Conservation (phyloP, 106 monocot genomes). For the Hemerocallis citrina region DNA sequence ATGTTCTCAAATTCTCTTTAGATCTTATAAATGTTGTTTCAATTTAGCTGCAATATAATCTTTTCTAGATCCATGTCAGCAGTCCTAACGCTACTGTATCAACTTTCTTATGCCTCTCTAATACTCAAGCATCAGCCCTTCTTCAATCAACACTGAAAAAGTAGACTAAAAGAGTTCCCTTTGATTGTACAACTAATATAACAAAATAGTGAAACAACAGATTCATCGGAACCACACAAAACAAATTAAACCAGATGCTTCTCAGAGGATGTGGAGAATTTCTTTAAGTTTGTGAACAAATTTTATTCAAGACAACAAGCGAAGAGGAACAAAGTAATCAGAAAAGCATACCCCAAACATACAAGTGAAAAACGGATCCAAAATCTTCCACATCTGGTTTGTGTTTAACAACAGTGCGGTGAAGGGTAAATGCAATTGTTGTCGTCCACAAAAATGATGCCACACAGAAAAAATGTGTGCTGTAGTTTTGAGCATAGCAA, state of each 20-base stretch:
- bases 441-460: constrained; percentile 98
- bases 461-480: constrained; percentile 95
- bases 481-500: constrained; percentile 85
- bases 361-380: constrained; percentile 87
- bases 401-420: constrained; percentile 97
- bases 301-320: too few species aligned
- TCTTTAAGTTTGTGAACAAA: neutral
- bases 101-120: too few species aligned
- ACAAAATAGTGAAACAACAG: neutral
- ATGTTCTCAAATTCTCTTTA: too few species aligned
- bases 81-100: too few species aligned
- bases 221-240: neutral
- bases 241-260: neutral
- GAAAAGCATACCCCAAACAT: constrained; percentile 87
- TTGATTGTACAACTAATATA: neutral
- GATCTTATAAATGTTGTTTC: too few species aligned
- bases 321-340: too few species aligned
- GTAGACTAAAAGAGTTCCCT: too few species aligned
- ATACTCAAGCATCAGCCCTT: too few species aligned
- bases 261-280: neutral
- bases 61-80: neutral
- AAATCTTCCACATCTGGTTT: constrained; percentile 98
- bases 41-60: too few species aligned
- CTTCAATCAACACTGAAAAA: too few species aligned
- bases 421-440: constrained; percentile 98